Evolutionary conservation across 2,329 filamentous ascomycete species (phyloP), one percentile per base, ranked within the genome.

Genomic region (Coniosporium tulheliwenetii): DNA sequence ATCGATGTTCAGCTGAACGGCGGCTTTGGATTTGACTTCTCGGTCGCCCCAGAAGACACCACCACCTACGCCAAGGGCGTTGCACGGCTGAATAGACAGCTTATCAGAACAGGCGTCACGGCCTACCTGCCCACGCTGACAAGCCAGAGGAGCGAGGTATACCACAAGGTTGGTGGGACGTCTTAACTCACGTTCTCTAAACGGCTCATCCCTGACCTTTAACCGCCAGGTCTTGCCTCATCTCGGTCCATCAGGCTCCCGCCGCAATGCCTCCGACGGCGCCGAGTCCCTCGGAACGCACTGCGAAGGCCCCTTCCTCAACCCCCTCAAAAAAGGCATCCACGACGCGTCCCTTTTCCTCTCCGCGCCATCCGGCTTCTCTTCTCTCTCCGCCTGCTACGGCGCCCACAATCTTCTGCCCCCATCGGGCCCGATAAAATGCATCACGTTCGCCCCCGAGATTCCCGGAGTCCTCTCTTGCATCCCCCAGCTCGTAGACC

Each of bases 1-100:
- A 91, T 95, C 50, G 87, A 95, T 49, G 81, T 81, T 40, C 87
- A 95, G 60, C 77, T 95, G 50, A 95, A 95, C 53, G 87, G 87
- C 38, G 86, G 83, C 8, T 89, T 86, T 52, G 86, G 86, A 42
- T 93, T 94, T 67, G 89, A 94, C 65, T 94, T 93, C 59, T 91
- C 85, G 2, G 76, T 77, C 1, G 68, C 85, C 8, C 75, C 82
- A n/a, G 59, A 78, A 12, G 75, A 81, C 51, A 75, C 73, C 60
- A 62, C 68, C 29, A 68, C 72, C 39, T 94, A 93, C 52, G 73
- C 74, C 43, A 80, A 84, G 57, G 77, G 75, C n/a, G 64, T 94
- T 39, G 69, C 68, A 47, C 67, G 76, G 43, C 69, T 89, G 45
- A 91, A 91, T 60, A 74, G 67, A 48, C 69, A 73, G 29, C 67